Conservation (phyloP, 1,139 yeast species). For the Diutina catenulata region DNA sequence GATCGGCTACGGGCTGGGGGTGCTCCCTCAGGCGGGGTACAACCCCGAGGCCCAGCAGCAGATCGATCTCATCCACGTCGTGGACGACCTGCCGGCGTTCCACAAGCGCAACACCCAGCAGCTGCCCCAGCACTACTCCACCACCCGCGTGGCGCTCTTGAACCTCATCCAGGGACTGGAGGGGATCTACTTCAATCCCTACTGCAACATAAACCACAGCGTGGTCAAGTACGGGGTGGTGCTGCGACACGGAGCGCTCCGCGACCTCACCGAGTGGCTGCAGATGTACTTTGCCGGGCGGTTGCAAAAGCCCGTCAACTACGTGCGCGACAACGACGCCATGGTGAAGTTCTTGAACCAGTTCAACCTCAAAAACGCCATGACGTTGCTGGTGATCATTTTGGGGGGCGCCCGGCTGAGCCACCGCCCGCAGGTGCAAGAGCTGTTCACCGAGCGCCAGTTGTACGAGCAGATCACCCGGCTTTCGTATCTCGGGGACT, state of each 20-base stretch:
- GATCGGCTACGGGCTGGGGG: constrained; percentile 93
- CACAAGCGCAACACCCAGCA: constrained; percentile 60
- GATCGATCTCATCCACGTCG: constrained; percentile 81
- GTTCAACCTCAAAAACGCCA: constrained; percentile 66
- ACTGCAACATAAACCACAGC: constrained; percentile 46
- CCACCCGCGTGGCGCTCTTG: constrained; percentile 39
- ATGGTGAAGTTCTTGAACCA: constrained; percentile 41
- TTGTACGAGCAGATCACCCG: constrained; percentile 70
- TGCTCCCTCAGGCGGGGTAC: constrained; percentile 65
- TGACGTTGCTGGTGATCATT: constrained; percentile 53
- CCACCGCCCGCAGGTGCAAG: constrained; percentile 17
- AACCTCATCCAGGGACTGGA: constrained; percentile 62
- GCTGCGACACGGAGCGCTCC: constrained; percentile 43
- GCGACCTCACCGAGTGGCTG: constrained; percentile 73
- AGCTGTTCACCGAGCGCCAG: constrained; percentile 36
- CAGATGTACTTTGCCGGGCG: constrained; percentile 86
- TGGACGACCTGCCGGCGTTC: constrained; percentile 61
- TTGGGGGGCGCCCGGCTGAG: constrained; percentile 18
- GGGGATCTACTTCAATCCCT: constrained; percentile 95
- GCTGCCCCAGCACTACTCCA: constrained; percentile 68
- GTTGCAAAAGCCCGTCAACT: constrained; percentile 85
- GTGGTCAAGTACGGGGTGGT: constrained; percentile 83
- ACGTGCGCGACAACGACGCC: constrained; percentile 46
- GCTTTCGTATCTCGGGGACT: constrained; percentile 83
- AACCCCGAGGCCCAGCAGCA: constrained; percentile 41